A percentile compares a stretch with the other conserved stretches of the same genome.
Evolutionary conservation across 2,329 filamentous ascomycete species (phyloP).

Genomic region (Fusarium torreyae): DNA sequence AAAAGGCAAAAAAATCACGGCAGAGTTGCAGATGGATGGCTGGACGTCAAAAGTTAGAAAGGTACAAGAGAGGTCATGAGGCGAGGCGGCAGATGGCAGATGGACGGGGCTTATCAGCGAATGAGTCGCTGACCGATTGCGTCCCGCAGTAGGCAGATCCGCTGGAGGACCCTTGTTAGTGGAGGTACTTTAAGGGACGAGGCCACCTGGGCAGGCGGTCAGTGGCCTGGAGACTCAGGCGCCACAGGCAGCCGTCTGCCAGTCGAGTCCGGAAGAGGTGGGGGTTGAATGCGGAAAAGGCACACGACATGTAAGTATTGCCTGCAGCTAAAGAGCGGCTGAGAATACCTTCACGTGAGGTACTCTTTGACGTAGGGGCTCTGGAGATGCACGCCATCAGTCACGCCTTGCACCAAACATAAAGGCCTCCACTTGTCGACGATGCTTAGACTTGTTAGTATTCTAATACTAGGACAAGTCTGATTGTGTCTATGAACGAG

Average conservation of each 20-base stretch:
- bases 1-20: slow-evolving; percentile 39
- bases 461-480: not conserved
- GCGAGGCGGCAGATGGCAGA: slow-evolving; percentile 46
- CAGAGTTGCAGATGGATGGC: slow-evolving; percentile 35
- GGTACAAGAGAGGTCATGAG: slow-evolving; percentile 48
- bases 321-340: slow-evolving; percentile 2
- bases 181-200: slow-evolving; percentile 34
- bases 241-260: slow-evolving; percentile 39
- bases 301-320: slow-evolving; percentile 42
- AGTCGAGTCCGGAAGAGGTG: not conserved
- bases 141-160: slow-evolving; percentile 47
- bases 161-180: slow-evolving; percentile 42
- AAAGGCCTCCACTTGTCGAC: not conserved
- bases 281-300: slow-evolving; percentile 33
- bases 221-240: slow-evolving; percentile 33
- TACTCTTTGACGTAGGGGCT: slow-evolving; percentile 16
- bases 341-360: slow-evolving; percentile 43
- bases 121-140: slow-evolving; percentile 49
- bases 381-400: slow-evolving; percentile 21
- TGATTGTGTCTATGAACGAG: slow-evolving; percentile 1
- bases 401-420: slow-evolving; percentile 13
- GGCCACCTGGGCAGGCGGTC: slow-evolving; percentile 42
- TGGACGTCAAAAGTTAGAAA: slow-evolving; percentile 33
- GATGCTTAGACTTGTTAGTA: slow-evolving; percentile 8
- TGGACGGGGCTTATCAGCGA: slow-evolving; percentile 49